Conservation (phyloP, 2,329 filamentous ascomycete genomes). For the Sporothrix brunneoviolacea region DNA sequence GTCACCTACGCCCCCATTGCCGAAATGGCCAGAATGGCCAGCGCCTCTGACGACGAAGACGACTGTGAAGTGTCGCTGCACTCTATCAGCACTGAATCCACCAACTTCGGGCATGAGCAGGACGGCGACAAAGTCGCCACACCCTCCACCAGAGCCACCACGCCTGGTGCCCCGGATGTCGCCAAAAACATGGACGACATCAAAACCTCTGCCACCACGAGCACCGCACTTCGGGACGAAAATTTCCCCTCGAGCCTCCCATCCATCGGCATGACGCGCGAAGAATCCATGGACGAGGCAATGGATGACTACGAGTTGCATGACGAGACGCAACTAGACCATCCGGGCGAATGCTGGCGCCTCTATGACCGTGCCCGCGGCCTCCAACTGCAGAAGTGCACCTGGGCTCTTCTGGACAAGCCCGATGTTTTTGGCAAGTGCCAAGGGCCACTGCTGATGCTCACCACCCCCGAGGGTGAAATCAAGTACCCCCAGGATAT, state of each 20-base stretch:
- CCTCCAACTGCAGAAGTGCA: background rate
- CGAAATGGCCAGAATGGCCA: background rate
- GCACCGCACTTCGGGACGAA: too few relatives aligned
- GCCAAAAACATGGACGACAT: too few relatives aligned
- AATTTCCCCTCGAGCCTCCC: too few relatives aligned
- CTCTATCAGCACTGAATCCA: background rate
- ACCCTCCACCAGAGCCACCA: too few relatives aligned
- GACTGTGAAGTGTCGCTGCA: background rate
- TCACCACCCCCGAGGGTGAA: constrained; percentile 15
- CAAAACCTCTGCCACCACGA: too few relatives aligned
- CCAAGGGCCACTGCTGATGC: constrained; percentile 5
- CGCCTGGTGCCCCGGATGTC: too few relatives aligned
- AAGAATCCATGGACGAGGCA: background rate
- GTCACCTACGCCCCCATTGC: background rate
- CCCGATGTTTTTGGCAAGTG: constrained; percentile 11
- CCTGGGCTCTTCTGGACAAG: constrained; percentile 7
- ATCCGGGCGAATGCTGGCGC: background rate
- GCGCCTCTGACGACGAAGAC: background rate
- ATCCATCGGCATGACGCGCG: background rate
- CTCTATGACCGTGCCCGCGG: background rate
- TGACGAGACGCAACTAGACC: background rate
- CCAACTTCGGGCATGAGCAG: background rate
- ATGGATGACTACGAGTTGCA: background rate
- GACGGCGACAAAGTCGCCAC: too few relatives aligned
- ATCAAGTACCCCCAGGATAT: constrained; percentile 16